Conservation (phyloP, 805 yeast species). For the Kodamaea hsintzibuensis region DNA sequence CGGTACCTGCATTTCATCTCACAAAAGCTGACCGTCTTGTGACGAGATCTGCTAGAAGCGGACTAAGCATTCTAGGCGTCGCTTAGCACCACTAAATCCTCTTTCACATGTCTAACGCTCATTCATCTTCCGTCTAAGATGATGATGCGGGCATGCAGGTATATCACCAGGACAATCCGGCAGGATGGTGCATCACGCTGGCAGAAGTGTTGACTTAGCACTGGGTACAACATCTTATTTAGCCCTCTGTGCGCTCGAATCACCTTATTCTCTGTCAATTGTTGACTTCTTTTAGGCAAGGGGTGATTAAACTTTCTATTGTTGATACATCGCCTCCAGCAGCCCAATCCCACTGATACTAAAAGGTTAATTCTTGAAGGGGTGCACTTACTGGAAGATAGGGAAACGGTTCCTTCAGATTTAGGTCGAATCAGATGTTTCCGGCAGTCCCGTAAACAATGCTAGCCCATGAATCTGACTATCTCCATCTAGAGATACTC, state of each 20-base stretch:
- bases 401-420: not conserved
- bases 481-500: not conserved
- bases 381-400: not conserved
- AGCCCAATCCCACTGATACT: not conserved
- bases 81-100: not conserved
- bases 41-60: constrained; percentile 2
- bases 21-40: not conserved
- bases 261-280: constrained; percentile 4
- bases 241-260: not conserved
- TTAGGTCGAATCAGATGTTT: not conserved
- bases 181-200: not conserved
- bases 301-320: not conserved
- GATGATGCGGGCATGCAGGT: not conserved
- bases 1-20: not conserved
- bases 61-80: not conserved
- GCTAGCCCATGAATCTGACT: not conserved
- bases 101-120: constrained; percentile 1
- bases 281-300: constrained; percentile 2
- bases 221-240: not conserved
- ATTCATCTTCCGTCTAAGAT: constrained; percentile 2
- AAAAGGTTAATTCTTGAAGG: not conserved
- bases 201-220: not conserved
- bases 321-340: not conserved
- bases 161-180: not conserved
- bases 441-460: not conserved